Percentiles rank a stretch among this genome's conserved stretches.
Conservation (phyloP, 1,139 yeast species). For the Lodderomyces metapsilosis region DNA sequence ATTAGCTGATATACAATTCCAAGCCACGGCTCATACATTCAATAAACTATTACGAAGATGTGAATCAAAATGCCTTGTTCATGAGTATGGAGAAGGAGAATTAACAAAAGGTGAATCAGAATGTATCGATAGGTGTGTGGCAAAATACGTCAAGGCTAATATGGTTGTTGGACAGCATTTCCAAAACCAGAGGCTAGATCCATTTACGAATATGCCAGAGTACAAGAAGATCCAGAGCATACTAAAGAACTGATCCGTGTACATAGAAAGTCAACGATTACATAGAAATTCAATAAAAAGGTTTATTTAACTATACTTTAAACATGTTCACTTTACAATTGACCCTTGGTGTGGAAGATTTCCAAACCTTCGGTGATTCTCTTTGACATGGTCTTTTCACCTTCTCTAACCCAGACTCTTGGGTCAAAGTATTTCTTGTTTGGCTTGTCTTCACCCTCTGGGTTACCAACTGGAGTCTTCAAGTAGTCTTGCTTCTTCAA, state of each 20-base stretch:
- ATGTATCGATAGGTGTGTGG: constrained; percentile 77
- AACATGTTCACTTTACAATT: constrained; percentile 38
- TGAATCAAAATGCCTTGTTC: constrained; percentile 67
- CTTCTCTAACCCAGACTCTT: constrained; percentile 99
- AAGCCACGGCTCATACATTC: constrained; percentile 69
- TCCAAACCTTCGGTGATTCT: constrained; percentile 84
- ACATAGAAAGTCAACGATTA: not conserved
- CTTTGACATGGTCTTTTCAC: constrained; percentile 95
- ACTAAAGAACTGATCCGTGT: not conserved
- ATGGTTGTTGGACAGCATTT: constrained; percentile 53
- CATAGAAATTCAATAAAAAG: not conserved
- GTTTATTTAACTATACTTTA: constrained; percentile 1
- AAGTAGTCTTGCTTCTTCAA: constrained; percentile 95
- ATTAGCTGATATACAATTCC: constrained; percentile 73
- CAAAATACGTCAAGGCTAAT: constrained; percentile 69
- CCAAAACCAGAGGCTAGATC: constrained; percentile 31
- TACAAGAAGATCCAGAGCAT: constrained; percentile 27
- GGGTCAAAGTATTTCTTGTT: constrained; percentile 99
- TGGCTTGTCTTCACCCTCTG: constrained; percentile 98
- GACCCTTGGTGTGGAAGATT: constrained; percentile 78
- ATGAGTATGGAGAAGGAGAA: constrained; percentile 76
- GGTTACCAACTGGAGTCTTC: constrained; percentile 91
- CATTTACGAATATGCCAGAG: constrained; percentile 37
- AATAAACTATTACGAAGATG: constrained; percentile 59
- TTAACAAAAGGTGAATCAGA: constrained; percentile 72